Percentiles rank a stretch among this genome's conserved stretches.
Conservation (phyloP, 495 filamentous ascomycete species). For the Penicillium arizonense region DNA sequence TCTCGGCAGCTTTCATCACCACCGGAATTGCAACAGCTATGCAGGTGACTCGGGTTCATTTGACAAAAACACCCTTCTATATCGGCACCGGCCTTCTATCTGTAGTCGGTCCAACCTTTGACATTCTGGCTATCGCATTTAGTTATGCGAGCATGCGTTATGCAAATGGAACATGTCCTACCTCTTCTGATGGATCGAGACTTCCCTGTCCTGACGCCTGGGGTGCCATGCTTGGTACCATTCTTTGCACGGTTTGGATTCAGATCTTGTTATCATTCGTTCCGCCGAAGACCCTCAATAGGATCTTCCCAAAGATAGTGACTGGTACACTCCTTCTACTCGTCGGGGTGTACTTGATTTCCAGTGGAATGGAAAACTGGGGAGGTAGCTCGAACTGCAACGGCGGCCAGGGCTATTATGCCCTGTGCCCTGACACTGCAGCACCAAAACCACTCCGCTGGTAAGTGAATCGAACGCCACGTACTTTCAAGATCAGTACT, state of each 20-base stretch:
- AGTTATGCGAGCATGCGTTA: slow-evolving; percentile 78
- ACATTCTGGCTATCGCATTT: slow-evolving; percentile 74
- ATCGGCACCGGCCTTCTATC: slow-evolving; percentile 80
- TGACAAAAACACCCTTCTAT: slow-evolving; percentile 72
- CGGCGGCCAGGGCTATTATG: slow-evolving; percentile 50
- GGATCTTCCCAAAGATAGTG: slow-evolving; percentile 78
- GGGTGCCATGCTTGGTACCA: slow-evolving; percentile 79
- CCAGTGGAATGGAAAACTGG: slow-evolving; percentile 75
- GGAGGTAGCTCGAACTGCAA: slow-evolving; percentile 67
- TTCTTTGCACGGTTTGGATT: slow-evolving; percentile 47
- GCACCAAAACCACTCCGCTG: slow-evolving; percentile 73
- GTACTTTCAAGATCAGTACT: not conserved
- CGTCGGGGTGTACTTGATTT: slow-evolving; percentile 68
- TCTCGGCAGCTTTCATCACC: slow-evolving; percentile 81
- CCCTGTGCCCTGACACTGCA: slow-evolving; percentile 62
- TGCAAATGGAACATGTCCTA: slow-evolving; percentile 68
- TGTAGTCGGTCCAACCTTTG: slow-evolving; percentile 79
- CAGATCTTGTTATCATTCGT: slow-evolving; percentile 33
- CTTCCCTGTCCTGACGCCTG: slow-evolving; percentile 79
- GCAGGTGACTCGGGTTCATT: slow-evolving; percentile 79
- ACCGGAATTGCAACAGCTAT: slow-evolving; percentile 74
- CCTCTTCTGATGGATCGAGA: slow-evolving; percentile 55
- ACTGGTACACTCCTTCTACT: slow-evolving; percentile 75
- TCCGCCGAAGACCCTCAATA: slow-evolving; percentile 60
- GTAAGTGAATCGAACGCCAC: slow-evolving; percentile 4